Percentiles rank a stretch among this genome's conserved stretches.
phyloP scores from a whole-genome alignment of 495 filamentous ascomycete genomes.

The Rhypophila decipiens region DNA sequence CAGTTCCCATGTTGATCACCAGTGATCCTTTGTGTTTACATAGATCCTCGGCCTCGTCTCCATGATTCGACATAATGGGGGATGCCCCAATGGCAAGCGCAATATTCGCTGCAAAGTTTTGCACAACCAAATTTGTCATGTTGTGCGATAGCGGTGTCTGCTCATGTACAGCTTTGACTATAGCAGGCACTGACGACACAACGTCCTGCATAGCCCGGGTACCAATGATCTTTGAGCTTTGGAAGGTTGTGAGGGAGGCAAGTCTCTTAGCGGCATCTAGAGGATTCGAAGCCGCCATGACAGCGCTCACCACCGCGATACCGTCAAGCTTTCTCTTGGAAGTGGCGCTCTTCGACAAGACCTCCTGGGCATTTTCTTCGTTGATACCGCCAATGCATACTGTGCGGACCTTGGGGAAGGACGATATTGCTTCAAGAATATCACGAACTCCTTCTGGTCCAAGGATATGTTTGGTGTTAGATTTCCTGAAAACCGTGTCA shows the following conservation, averaged over 20 bases:
- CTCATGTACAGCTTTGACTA: constrained; percentile 53
- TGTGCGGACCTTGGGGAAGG: constrained; percentile 35
- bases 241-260: constrained; percentile 35
- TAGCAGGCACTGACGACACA: constrained; percentile 48
- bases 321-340: constrained; percentile 58
- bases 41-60: constrained; percentile 75
- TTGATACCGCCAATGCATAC: constrained; percentile 91
- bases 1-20: constrained; percentile 93
- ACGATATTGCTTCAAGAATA: constrained; percentile 56
- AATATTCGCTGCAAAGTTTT: constrained; percentile 89
- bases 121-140: constrained; percentile 92
- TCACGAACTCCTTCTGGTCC: constrained; percentile 69
- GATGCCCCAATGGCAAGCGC: constrained; percentile 77
- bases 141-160: constrained; percentile 80
- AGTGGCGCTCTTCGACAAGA: constrained; percentile 58
- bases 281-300: constrained; percentile 66
- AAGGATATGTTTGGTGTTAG: constrained; percentile 75
- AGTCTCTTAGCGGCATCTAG: constrained; percentile 54
- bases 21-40: constrained; percentile 58
- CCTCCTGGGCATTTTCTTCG: constrained; percentile 62
- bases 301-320: constrained; percentile 83
- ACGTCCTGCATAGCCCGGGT: too few relatives aligned
- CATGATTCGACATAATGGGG: constrained; percentile 90
- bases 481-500: constrained; percentile 41
- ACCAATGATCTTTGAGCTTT: too few relatives aligned